Base-by-base conservation (phyloP, 1,139 yeast genomes). In the Kurtzmaniella quercitrusa region DNA sequence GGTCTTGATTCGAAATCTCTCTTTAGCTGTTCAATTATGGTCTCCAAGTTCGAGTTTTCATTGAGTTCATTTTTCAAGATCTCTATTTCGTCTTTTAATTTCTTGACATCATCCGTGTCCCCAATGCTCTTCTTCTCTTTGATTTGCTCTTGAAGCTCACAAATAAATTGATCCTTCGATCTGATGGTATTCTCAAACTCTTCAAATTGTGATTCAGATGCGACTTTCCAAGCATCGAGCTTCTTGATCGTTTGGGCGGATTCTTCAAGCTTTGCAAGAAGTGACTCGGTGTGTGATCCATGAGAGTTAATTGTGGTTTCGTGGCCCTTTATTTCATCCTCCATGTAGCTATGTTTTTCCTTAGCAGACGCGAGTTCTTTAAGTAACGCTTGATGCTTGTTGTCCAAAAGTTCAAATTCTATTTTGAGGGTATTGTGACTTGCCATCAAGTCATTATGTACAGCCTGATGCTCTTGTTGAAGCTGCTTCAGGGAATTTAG, bases 1-100 rank as follows among this genome's bases (percentile, higher is more conserved):
- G 72, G 71, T 40, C 72, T 52, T 40, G 61, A 51, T 10, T 59
- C 59, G 8, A 66, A 51, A 47, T 66, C 60, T 24, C 54, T 52
- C 34, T 54, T 53, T 21, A 64, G 50, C 16, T 54, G 51, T 7
- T 54, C 57, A n/a, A 63, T 57, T 41, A 49, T 54, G 19, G 47
- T 39, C 19, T 41, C 46, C 11, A 41, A 39, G 23, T 42, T 39
- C 11, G 43, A 41, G 37, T 45, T 44, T 17, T 44, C 46, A 12
- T 23, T 46, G 23, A 49, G 41, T 37, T 51, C 49, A 11, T 43
- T 39, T 39, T 53, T 43, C 11, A 54, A 37, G 10, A 47, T 44
- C 25, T 48, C 48, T 9, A 53, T 45, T 38, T 55, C 56, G 38
- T 44, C 40, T 37, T 52, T 50, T 38, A 48, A 47, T 34, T 46